Percentiles rank a stretch among this genome's conserved stretches.
Evolutionary conservation across 106 monocot genomes (phyloP).

Genomic region (Apostasia shenzhenica): DNA sequence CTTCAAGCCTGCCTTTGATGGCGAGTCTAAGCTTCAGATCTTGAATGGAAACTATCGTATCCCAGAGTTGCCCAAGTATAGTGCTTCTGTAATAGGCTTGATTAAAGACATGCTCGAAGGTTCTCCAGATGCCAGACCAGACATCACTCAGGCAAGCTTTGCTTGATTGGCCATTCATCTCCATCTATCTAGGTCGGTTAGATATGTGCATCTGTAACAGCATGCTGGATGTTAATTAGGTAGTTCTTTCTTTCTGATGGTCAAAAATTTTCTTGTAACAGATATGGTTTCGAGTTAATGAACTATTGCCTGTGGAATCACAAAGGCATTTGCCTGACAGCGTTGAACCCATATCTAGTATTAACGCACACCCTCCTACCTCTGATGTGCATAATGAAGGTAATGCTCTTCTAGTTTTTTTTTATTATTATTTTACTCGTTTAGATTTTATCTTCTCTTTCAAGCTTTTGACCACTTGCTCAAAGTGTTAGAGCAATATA

Average conservation of each 20-base stretch:
- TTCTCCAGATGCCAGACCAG: conserved; percentile 80
- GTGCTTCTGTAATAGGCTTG: conserved; percentile 43
- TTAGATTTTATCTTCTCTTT: too few relatives aligned
- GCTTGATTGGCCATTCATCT: conserved; percentile 95
- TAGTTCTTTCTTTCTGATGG: conserved; percentile 13
- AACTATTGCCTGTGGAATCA: conserved; percentile 54
- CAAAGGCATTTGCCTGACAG: conserved; percentile 68
- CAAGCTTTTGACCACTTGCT: too few relatives aligned
- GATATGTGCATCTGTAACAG: conserved; percentile 46
- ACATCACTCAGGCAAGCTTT: conserved; percentile 99
- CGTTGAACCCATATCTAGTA: conserved; percentile 3
- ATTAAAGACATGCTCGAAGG: conserved; percentile 87
- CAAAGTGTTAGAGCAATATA: too few relatives aligned
- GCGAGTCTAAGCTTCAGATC: conserved; percentile 89
- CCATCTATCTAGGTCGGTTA: conserved; percentile 82
- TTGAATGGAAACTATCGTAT: conserved; percentile 90
- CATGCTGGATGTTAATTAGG: conserved; percentile 13
- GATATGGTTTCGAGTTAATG: conserved; percentile 94
- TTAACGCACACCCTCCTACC: conserved; percentile 6
- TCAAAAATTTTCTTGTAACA: conserved; percentile 23
- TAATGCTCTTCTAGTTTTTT: conserved; percentile 4
- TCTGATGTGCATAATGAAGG: conserved; percentile 41
- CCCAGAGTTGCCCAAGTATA: conserved; percentile 77
- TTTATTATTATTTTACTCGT: too few relatives aligned
- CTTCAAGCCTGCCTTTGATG: conserved; percentile 89